Evolutionary conservation across 148 eudicot species (phyloP).

Genomic region (Salicornia ramosissima): DNA sequence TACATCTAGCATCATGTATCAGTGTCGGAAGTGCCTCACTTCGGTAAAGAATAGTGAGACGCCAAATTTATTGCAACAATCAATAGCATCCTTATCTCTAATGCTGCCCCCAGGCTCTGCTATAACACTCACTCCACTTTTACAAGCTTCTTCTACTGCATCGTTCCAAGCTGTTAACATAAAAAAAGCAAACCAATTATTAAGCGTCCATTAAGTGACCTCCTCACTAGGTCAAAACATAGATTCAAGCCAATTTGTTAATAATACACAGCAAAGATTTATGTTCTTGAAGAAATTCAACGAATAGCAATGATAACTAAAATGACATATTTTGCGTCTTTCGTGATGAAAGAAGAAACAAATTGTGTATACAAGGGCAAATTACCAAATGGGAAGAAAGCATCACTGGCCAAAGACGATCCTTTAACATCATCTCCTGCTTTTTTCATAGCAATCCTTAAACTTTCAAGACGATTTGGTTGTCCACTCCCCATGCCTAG

Average conservation of each 20-base stretch:
- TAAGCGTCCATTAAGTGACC: too few species aligned
- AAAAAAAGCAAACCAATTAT: neutral
- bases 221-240: neutral
- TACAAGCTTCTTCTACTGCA: slow-evolving; percentile 93
- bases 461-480: slow-evolving; percentile 88
- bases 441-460: slow-evolving; percentile 87
- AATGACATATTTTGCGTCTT: too few species aligned
- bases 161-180: slow-evolving; percentile 76
- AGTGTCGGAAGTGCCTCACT: slow-evolving; percentile 88
- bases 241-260: neutral
- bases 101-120: slow-evolving; percentile 95
- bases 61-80: slow-evolving; percentile 87
- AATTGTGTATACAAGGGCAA: neutral
- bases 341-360: neutral
- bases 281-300: neutral
- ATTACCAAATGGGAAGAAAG: slow-evolving; percentile 98
- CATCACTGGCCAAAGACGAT: slow-evolving; percentile 97
- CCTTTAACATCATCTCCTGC: slow-evolving; percentile 90
- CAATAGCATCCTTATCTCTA: slow-evolving; percentile 76
- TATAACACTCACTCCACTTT: slow-evolving; percentile 68
- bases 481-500: slow-evolving; percentile 99
- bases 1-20: slow-evolving; percentile 16
- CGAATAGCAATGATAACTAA: neutral
- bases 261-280: too few species aligned
- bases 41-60: slow-evolving; percentile 74